Percentiles rank a stretch among this genome's conserved stretches.
phyloP scores from a whole-genome alignment of 345 rosid species.

The Psidium friedrichsthalianum region DNA sequence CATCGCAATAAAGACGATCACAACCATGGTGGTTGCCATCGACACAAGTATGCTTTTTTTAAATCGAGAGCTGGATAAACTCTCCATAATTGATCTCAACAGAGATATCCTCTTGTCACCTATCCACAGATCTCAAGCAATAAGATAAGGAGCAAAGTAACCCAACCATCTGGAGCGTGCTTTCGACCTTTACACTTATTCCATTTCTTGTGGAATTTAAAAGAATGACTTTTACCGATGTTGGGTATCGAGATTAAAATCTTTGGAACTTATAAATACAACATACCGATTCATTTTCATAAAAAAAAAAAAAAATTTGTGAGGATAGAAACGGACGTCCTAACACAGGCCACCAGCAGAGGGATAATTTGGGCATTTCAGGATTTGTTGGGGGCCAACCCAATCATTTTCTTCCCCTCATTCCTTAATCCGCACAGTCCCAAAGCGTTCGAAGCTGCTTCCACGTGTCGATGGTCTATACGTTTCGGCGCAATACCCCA shows the following conservation, averaged over 20 bases:
- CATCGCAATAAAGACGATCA: neutral
- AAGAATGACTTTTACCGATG: neutral
- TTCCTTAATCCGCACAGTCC: neutral
- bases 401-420: neutral
- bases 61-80: neutral
- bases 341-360: too few species aligned
- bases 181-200: neutral
- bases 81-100: neutral
- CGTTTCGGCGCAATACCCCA: neutral
- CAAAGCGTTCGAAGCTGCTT: neutral
- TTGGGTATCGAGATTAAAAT: neutral
- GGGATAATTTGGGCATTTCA: too few species aligned
- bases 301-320: too few species aligned
- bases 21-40: neutral
- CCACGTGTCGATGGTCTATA: slow-evolving; percentile 11
- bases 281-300: too few species aligned
- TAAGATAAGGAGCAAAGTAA: fast-evolving
- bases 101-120: fast-evolving
- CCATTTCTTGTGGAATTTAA: neutral
- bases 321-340: too few species aligned
- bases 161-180: fast-evolving
- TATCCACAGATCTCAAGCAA: fast-evolving
- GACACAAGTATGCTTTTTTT: neutral
- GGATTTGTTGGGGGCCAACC: neutral
- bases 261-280: neutral